phyloP scores from a whole-genome alignment of 148 eudicot species.

The Talinum fruticosum region DNA sequence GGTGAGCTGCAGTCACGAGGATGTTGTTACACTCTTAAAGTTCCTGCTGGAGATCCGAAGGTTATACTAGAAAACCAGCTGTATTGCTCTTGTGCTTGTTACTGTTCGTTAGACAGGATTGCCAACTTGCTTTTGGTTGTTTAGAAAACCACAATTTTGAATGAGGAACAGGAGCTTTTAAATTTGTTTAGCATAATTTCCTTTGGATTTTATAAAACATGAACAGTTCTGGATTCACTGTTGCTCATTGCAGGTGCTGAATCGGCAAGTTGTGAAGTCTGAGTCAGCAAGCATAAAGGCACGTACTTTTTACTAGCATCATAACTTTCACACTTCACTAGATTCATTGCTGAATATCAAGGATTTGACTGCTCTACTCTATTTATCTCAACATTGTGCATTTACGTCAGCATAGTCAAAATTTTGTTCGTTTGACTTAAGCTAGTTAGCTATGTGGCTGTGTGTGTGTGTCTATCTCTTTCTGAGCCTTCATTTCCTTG shows the following conservation, averaged over 20 bases:
- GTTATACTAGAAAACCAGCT: conserved; percentile 27
- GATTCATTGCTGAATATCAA: not conserved
- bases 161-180: not conserved
- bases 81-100: not conserved
- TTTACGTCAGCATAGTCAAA: not conserved
- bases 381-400: not conserved
- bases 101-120: not conserved
- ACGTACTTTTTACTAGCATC: conserved; percentile 8
- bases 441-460: not conserved
- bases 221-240: conserved; percentile 14
- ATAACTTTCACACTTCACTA: not conserved
- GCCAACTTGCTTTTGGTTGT: conserved; percentile 2
- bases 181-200: not conserved
- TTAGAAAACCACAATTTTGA: not conserved
- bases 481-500: not conserved
- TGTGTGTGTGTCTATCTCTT: not conserved
- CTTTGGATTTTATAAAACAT: not conserved
- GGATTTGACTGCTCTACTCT: not conserved
- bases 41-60: conserved; percentile 67
- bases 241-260: conserved; percentile 64
- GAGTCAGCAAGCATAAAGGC: conserved; percentile 95
- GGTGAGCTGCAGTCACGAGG: conserved; percentile 88
- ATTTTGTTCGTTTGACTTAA: not conserved
- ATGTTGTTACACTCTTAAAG: conserved; percentile 49
- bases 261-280: conserved; percentile 91